phyloP scores from a whole-genome alignment of 1,284 basidiomycete species.

The Ceratobasidium sp. region DNA sequence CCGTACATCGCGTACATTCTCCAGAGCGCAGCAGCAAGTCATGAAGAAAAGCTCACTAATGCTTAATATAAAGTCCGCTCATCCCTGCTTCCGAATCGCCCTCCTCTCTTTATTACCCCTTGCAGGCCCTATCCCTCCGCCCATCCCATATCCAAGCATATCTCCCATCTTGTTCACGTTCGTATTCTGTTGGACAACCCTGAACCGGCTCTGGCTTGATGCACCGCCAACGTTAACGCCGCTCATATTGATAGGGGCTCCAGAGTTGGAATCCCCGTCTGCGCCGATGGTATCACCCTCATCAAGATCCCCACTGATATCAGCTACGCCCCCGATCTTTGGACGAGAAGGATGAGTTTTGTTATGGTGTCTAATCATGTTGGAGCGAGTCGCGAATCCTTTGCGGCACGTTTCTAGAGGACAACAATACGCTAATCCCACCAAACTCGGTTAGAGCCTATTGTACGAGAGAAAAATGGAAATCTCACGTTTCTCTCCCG shows the following conservation, averaged over 20 bases:
- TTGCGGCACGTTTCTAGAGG: slow-evolving; percentile 38
- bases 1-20: not conserved
- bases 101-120: slow-evolving; percentile 26
- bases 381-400: slow-evolving; percentile 35
- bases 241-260: not conserved
- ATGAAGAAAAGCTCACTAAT: too few relatives aligned
- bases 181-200: slow-evolving; percentile 23
- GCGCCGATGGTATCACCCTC: not conserved
- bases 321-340: slow-evolving; percentile 38
- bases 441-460: not conserved
- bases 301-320: not conserved
- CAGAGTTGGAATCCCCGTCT: slow-evolving; percentile 5
- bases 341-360: slow-evolving; percentile 33
- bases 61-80: too few relatives aligned
- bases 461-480: not conserved
- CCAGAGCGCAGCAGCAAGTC: too few relatives aligned
- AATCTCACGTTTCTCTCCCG: slow-evolving; percentile 38
- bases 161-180: not conserved
- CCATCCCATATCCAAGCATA: too few relatives aligned
- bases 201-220: slow-evolving; percentile 30
- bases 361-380: slow-evolving; percentile 40
- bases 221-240: not conserved
- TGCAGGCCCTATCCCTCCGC: slow-evolving; percentile 3
- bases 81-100: slow-evolving; percentile 14
- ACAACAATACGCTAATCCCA: slow-evolving; percentile 29